A percentile compares a stretch with the other conserved stretches of the same genome.
phyloP scores from a whole-genome alignment of 345 rosid genomes.

The Clausena lansium region DNA sequence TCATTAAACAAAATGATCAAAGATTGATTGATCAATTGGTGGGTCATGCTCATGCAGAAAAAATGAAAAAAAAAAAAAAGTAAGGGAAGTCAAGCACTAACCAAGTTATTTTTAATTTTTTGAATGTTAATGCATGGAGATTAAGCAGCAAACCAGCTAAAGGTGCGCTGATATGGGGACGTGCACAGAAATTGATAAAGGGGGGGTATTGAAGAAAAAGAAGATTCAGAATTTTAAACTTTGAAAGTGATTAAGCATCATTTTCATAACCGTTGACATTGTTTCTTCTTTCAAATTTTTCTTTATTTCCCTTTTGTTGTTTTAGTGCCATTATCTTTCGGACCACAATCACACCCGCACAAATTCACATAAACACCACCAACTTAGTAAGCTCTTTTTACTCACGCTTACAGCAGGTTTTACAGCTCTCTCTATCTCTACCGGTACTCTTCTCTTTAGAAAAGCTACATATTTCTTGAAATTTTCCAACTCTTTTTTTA shows the following conservation, averaged over 20 bases:
- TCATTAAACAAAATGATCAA: not conserved
- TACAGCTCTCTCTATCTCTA: not conserved
- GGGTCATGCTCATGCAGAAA: constrained; percentile 15
- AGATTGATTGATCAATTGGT: constrained; percentile 9
- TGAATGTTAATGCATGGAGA: constrained; percentile 1
- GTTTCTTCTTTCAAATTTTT: constrained; percentile 5
- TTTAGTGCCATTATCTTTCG: constrained; percentile 33
- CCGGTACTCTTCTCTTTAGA: constrained; percentile 22
- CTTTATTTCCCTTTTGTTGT: constrained; percentile 16
- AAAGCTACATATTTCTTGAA: constrained; percentile 25
- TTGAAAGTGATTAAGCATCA: constrained; percentile 31
- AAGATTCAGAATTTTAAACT: constrained; percentile 19
- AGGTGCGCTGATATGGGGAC: constrained; percentile 16
- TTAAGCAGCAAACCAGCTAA: constrained; percentile 16
- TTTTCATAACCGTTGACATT: constrained; percentile 57
- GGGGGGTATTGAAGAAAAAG: constrained; percentile 20
- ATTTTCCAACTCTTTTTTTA: constrained; percentile 21
- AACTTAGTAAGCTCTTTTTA: constrained; percentile 35
- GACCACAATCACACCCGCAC: constrained; percentile 64
- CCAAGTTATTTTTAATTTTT: constrained; percentile 6
- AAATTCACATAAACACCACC: constrained; percentile 37
- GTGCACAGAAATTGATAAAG: constrained; percentile 57
- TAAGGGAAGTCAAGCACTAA: not conserved
- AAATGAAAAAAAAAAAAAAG: not conserved
- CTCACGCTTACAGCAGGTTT: constrained; percentile 39